Conservation (phyloP, 805 yeast species). For the Jamesozyma jinghongensis region DNA sequence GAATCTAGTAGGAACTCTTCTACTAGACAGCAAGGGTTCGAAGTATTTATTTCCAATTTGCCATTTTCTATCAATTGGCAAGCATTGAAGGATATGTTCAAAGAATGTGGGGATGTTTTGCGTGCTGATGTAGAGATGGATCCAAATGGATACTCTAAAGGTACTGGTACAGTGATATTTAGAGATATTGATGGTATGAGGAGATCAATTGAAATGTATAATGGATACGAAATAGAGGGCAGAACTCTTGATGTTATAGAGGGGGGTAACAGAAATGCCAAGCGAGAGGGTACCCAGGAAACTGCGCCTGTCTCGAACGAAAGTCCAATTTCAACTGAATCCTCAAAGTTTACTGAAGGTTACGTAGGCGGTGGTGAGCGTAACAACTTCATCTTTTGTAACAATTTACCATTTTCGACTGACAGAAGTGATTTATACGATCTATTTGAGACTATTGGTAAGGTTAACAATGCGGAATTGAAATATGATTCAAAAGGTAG, state of each 20-base stretch:
- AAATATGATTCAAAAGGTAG: conserved; percentile 52
- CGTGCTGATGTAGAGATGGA: conserved; percentile 72
- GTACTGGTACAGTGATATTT: conserved; percentile 74
- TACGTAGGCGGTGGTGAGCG: conserved; percentile 55
- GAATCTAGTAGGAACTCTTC: conserved; percentile 1
- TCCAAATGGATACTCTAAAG: conserved; percentile 60
- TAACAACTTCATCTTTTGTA: conserved; percentile 54
- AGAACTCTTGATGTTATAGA: conserved; percentile 9
- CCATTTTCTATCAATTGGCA: conserved; percentile 82
- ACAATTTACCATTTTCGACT: conserved; percentile 85
- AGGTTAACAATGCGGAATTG: conserved; percentile 67
- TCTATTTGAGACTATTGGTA: conserved; percentile 76
- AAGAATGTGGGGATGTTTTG: conserved; percentile 63
- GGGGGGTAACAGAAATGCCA: conserved; percentile 1
- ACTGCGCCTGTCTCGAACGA: background rate
- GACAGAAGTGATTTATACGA: conserved; percentile 75
- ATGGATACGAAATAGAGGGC: conserved; percentile 45
- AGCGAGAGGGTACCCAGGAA: background rate
- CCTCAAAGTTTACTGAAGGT: conserved; percentile 52
- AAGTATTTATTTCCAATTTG: conserved; percentile 70
- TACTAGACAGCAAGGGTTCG: conserved; percentile 25
- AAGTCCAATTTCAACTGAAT: background rate
- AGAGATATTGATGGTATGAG: conserved; percentile 57
- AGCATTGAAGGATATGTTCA: conserved; percentile 75
- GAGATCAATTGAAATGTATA: conserved; percentile 59